Evolutionary conservation across 2,329 filamentous ascomycete genomes (phyloP), one percentile per base, ranked within the genome.

Genomic region (Knufia petricola): DNA sequence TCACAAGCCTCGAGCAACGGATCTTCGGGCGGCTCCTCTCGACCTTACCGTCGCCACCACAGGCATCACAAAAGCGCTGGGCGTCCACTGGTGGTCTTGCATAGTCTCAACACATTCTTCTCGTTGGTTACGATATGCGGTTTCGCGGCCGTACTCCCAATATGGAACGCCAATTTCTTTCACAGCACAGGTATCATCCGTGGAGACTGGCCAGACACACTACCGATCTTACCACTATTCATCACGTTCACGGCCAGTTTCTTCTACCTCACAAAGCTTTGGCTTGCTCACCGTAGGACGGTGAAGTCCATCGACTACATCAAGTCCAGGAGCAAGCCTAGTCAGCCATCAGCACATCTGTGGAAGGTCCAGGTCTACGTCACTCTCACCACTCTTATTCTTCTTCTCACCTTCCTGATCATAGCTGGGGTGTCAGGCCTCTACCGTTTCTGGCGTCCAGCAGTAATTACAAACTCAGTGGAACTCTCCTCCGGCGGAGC

Each of bases 201-300:
- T 34, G 59, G 59, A 4, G 60, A 59, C 49, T 63, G 61, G 62
- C 62, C 63, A 34, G 62, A 64, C 51, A 58, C 56, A 24, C 51
- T 63, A 40, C 54, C 60, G 3, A 55, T 64, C 44, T 55, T 55
- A 4, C 58, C 60, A 30, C 58, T 64, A 51, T 19, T 32, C 19
- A 40, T 56, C 31, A 44, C 55, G 6, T 43, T 57, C 21, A 15
- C 53, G 30, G 53, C 51, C 32, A 55, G 50, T 37, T 31, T 44
- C n/a, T 32, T 26, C 21, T 43, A 50, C 34, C 46, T 56, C 10
- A 34, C 52, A 30, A 48, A 50, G 19, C 37, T n/a, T 21, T 39
- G 37, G 26, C 21, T 41, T n/a, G 13, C 15, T 17, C 42, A 26
- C 36, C 48, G 7, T 46, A 44, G 36, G 39, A 42, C 32, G 12